phyloP scores from a whole-genome alignment of 2,329 filamentous ascomycete species.

The Monilinia fructicola region DNA sequence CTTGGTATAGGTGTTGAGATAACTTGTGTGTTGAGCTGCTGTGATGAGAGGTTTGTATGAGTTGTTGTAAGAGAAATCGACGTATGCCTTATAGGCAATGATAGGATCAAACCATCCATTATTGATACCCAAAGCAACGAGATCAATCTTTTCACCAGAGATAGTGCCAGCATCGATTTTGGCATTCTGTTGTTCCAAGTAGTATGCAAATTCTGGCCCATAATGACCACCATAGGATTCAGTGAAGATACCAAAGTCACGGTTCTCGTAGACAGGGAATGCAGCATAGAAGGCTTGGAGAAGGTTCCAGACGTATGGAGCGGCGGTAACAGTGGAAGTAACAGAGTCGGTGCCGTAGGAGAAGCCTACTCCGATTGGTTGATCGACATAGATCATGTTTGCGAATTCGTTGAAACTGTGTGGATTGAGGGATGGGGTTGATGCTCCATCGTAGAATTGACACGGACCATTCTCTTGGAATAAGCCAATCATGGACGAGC shows the following conservation, averaged over 20 bases:
- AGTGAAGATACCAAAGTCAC: slow-evolving; percentile 55
- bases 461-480: slow-evolving; percentile 53
- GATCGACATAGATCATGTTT: slow-evolving; percentile 46
- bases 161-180: slow-evolving; percentile 47
- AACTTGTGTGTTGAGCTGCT: slow-evolving; percentile 37
- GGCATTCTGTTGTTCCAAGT: slow-evolving; percentile 58
- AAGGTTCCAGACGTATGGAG: slow-evolving; percentile 55
- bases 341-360: slow-evolving; percentile 47
- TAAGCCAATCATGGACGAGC: slow-evolving; percentile 58
- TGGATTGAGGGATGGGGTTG: slow-evolving; percentile 45
- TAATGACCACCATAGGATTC: slow-evolving; percentile 58
- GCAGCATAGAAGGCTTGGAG: slow-evolving; percentile 61
- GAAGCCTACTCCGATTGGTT: slow-evolving; percentile 45
- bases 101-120: slow-evolving; percentile 52
- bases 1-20: slow-evolving; percentile 41
- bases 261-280: slow-evolving; percentile 62
- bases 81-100: slow-evolving; percentile 49
- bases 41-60: slow-evolving; percentile 46
- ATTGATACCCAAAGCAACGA: slow-evolving; percentile 42
- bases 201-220: slow-evolving; percentile 55
- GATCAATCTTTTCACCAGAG: slow-evolving; percentile 39
- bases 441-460: slow-evolving; percentile 44
- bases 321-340: slow-evolving; percentile 48
- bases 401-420: slow-evolving; percentile 44
- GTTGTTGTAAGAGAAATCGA: slow-evolving; percentile 38